Base-by-base conservation (phyloP, 177 flowering plant species). In the Vitis hybrid region DNA sequence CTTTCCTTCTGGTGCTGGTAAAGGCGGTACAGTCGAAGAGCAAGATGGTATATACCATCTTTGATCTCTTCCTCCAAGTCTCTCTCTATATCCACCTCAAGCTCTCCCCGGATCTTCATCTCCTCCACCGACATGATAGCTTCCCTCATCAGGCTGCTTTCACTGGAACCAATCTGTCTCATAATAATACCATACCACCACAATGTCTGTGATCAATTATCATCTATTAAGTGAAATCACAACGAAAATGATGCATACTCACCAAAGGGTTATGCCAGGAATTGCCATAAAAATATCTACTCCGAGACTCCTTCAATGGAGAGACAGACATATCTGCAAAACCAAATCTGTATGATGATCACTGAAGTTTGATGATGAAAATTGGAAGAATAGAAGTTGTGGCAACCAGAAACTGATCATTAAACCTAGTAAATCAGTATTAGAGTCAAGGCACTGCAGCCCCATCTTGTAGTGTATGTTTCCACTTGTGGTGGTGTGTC, bases 31-130 rank as follows among this genome's bases (percentile, higher is more conserved):
- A 92, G 61, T 13, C 81, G 79, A 2, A 88, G 74, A 50, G 93
- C 90, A 6, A 87, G 87, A 56, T 73, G 79, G 74, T 71, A 86
- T 20, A 92, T 90, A 11, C 77, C 90, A 9, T 83, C 88, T 65
- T 92, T 90, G n/a, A 92, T 85, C 74, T 92, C 97, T 66, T 77
- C 85, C 74, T 90, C 94, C 71, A 92, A 74, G 9, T 69, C 81
- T 50, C 61, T 80, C 54, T 92, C 93, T 46, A 92, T 78, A 3
- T 90, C 91, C 17, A 10, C 64, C 73, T 82, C 92, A 2, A 92
- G 82, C 74, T 88, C 91, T 0, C 32, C 59, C 0, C 88, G 82
- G 27, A 92, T 87, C 66, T 71, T 86, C 76, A 64, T 1, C 74
- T 92, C 97, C 64, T 88, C 89, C 4, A 70, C 61, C 0, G 86